A percentile compares a stretch with the other conserved stretches of the same genome.
phyloP scores from a whole-genome alignment of 2,329 filamentous ascomycete species.

The Fusarium sp. region DNA sequence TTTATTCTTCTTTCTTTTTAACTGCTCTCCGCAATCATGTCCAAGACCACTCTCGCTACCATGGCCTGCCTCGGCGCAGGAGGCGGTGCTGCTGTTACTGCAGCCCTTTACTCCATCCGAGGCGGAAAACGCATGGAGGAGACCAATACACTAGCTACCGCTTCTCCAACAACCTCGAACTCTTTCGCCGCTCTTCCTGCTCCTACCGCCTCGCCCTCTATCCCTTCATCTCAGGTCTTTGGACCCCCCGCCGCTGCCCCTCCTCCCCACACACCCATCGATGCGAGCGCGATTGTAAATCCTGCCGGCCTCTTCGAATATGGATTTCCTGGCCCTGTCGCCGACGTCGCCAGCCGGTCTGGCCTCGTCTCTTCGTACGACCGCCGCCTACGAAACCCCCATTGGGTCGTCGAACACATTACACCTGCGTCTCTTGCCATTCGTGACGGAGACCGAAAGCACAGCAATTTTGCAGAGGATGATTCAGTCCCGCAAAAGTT shows the following conservation, averaged over 20 bases:
- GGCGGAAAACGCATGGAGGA: slow-evolving; percentile 60
- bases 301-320: slow-evolving; percentile 84
- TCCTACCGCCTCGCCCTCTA: slow-evolving; percentile 51
- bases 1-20: slow-evolving; percentile 4
- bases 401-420: slow-evolving; percentile 97
- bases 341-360: slow-evolving; percentile 81
- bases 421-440: slow-evolving; percentile 83
- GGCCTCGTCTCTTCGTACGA: slow-evolving; percentile 91
- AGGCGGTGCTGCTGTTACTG: slow-evolving; percentile 79
- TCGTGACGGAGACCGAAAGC: slow-evolving; percentile 83
- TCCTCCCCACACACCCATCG: slow-evolving; percentile 48
- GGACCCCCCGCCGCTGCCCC: slow-evolving; percentile 49
- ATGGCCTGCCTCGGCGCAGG: slow-evolving; percentile 82
- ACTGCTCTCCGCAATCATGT: slow-evolving; percentile 65
- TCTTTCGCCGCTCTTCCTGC: slow-evolving; percentile 49
- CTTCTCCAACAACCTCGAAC: slow-evolving; percentile 48
- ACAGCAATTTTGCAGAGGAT: slow-evolving; percentile 89
- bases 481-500: slow-evolving; percentile 83
- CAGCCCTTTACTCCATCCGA: slow-evolving; percentile 73
- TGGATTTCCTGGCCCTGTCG: slow-evolving; percentile 90
- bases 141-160: slow-evolving; percentile 50
- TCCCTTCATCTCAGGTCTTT: slow-evolving; percentile 72
- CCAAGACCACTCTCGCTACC: slow-evolving; percentile 80
- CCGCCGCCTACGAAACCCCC: slow-evolving; percentile 88
- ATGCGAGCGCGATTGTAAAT: slow-evolving; percentile 69